phyloP scores from a whole-genome alignment of 257 asterid genomes.

The Nicotiana otophora region DNA sequence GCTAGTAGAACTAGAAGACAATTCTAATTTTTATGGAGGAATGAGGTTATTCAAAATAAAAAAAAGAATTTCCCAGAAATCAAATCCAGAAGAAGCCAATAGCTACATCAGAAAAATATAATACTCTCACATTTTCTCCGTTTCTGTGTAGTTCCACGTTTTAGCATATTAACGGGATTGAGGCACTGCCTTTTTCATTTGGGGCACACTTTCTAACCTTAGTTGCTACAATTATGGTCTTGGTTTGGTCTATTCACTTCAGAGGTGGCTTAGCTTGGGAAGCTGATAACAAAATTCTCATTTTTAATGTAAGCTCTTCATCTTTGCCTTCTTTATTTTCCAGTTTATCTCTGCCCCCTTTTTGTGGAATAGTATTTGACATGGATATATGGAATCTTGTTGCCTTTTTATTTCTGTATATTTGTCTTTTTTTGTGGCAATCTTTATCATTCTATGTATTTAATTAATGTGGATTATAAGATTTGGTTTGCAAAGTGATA shows the following conservation, averaged over 20 bases:
- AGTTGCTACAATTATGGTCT: slow-evolving; percentile 54
- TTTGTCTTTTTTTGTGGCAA: background rate
- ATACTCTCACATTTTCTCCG: background rate
- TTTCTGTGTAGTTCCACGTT: background rate
- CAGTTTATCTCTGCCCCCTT: background rate
- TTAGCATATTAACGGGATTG: slow-evolving; percentile 25
- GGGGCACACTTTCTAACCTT: slow-evolving; percentile 66
- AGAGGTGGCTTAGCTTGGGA: slow-evolving; percentile 98
- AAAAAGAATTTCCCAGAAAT: too few relatives aligned
- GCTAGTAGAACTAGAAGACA: background rate
- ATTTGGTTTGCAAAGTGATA: background rate
- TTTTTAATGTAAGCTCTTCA: slow-evolving; percentile 58
- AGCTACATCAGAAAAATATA: background rate
- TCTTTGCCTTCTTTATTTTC: background rate
- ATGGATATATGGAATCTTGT: background rate
- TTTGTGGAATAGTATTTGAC: background rate
- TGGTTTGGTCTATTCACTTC: slow-evolving; percentile 66
- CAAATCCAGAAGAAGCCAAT: background rate
- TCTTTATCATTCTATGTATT: background rate
- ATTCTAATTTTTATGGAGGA: too few relatives aligned
- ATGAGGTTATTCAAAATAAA: too few relatives aligned
- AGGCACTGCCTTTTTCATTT: slow-evolving; percentile 57
- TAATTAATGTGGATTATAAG: background rate
- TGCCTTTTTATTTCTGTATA: background rate
- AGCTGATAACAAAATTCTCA: slow-evolving; percentile 58